Conservation (phyloP, 208 protist species). For the Leishmania tropica region DNA sequence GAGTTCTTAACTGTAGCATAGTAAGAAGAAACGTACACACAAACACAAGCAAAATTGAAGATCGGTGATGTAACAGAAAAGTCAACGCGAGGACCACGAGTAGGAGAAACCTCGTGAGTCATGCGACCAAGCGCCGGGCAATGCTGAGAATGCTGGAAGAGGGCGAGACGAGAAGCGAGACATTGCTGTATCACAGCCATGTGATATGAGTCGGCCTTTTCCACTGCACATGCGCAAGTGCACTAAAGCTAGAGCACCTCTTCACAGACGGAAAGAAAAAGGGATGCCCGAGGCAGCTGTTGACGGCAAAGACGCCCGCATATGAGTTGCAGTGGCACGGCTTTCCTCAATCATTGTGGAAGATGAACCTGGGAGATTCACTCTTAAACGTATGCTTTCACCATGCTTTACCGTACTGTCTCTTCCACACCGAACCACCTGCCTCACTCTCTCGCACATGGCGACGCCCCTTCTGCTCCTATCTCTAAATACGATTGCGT, state of each 20-base stretch:
- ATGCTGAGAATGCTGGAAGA: not conserved
- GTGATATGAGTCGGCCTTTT: not conserved
- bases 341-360: not conserved
- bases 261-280: not conserved
- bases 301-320: not conserved
- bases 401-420: not conserved
- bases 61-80: not conserved
- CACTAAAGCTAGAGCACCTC: not conserved
- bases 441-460: not conserved
- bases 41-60: not conserved
- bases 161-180: not conserved
- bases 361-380: not conserved
- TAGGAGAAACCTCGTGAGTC: not conserved
- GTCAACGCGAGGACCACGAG: not conserved
- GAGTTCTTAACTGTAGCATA: slow-evolving; percentile 34
- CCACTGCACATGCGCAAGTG: not conserved
- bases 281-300: not conserved
- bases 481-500: not conserved
- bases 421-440: not conserved
- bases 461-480: not conserved
- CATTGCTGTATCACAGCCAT: not conserved
- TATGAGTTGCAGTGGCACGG: not conserved
- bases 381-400: not conserved
- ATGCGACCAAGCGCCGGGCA: not conserved
- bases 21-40: slow-evolving; percentile 8